Evolutionary conservation across 164 flowering plant genomes (phyloP).

Genomic region (Echeveria elegans): DNA sequence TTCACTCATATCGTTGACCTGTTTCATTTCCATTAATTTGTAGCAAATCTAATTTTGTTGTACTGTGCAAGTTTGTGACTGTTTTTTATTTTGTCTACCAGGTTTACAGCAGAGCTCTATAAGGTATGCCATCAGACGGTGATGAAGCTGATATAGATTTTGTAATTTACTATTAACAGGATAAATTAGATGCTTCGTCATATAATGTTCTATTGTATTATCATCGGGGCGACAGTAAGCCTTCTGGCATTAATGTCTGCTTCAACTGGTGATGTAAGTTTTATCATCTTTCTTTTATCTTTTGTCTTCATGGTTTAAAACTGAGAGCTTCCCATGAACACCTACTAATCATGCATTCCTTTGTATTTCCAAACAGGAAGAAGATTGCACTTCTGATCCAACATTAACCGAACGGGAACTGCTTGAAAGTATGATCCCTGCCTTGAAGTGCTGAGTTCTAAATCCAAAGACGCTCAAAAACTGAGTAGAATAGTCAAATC

Average conservation of each 20-base stretch:
- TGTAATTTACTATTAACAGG: not conserved
- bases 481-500: not conserved
- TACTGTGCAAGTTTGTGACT: not conserved
- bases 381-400: conserved; percentile 69
- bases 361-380: conserved; percentile 33
- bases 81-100: not conserved
- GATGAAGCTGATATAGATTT: not conserved
- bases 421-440: conserved; percentile 59
- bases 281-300: not conserved
- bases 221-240: conserved; percentile 33
- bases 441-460: conserved; percentile 59
- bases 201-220: not conserved
- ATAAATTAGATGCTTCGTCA: not conserved
- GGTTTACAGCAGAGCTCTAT: not conserved
- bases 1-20: not conserved
- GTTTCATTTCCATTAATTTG: not conserved
- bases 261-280: not conserved
- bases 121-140: not conserved
- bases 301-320: not conserved
- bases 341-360: not conserved
- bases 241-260: not conserved
- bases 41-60: not conserved
- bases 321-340: not conserved
- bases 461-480: conserved; percentile 7
- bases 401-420: conserved; percentile 54